Base-by-base conservation (phyloP, 441 rosid species). In the Adansonia madagascariensis region DNA sequence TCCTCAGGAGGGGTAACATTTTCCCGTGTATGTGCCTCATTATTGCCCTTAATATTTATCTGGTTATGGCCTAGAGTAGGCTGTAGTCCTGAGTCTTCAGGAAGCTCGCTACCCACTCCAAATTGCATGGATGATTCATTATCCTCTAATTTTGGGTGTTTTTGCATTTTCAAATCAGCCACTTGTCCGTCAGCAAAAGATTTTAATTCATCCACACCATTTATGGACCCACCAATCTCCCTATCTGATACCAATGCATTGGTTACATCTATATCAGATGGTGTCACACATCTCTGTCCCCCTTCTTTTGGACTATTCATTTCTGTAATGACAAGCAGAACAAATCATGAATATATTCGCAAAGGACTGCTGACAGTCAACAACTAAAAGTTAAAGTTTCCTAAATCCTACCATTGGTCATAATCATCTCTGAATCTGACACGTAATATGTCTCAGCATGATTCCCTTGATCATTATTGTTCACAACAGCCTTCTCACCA, bases 81-180 rank as follows among this genome's bases (percentile, higher is more conserved):
- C 80, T 81, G 86, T 52, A 82, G 22, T 53, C 84, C 79, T 1
- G 83, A 82, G 70, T 85, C 82, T 78, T 84, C 87, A 61, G 85
- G 82, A 79, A 80, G 83, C 71, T 76, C 64, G 22, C 69, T 75
- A 59, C 69, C 71, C 41, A 66, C 56, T 64, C 56, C 86, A 71
- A 79, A 80, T 47, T 82, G 56, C 83, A 71, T 69, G 85, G 79
- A 70, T 69, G 78, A 24, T 69, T 73, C 69, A 6, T 35, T 71
- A 66, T 55, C 84, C 70, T 75, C 82, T 53, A 72, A 8, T 41
- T 17, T 67, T 62, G 81, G 71, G 4, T 78, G 71, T 61, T 80
- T 78, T 10, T 72, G 79, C 62, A 75, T 64, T 75, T 74, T 73
- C 68, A 85, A 35, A 61, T 68, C 78, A 8, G 53, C 68, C 14